A percentile compares a stretch with the other conserved stretches of the same genome.
Conservation (phyloP, 495 filamentous ascomycete genomes). For the Annulohypoxylon maeteangense region DNA sequence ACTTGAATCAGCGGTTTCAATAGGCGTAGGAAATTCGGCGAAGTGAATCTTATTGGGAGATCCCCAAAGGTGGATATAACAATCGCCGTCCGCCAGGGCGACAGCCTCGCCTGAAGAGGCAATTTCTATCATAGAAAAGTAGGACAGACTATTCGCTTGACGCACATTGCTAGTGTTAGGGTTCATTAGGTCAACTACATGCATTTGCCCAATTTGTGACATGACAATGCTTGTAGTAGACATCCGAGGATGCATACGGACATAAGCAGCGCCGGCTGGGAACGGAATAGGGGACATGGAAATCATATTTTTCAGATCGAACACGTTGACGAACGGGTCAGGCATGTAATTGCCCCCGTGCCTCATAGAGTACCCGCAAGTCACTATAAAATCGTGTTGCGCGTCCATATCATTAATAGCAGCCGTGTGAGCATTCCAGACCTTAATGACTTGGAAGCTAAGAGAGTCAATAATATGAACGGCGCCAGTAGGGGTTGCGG, state of each 20-base stretch:
- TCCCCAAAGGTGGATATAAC: conserved; percentile 88
- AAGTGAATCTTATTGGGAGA: conserved; percentile 90
- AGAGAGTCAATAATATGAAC: conserved; percentile 86
- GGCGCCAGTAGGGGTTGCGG: conserved; percentile 83
- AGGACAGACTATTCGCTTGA: conserved; percentile 78
- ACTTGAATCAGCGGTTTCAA: conserved; percentile 60
- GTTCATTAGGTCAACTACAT: conserved; percentile 95
- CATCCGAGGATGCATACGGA: conserved; percentile 94
- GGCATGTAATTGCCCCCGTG: conserved; percentile 68
- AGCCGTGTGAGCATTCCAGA: conserved; percentile 86
- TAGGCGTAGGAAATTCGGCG: conserved; percentile 80
- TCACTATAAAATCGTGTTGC: conserved; percentile 88
- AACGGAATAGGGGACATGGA: conserved; percentile 92
- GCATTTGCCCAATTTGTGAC: conserved; percentile 89
- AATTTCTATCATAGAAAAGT: conserved; percentile 79
- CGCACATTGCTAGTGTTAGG: conserved; percentile 88
- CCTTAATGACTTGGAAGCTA: conserved; percentile 79
- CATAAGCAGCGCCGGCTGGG: conserved; percentile 88
- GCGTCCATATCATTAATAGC: conserved; percentile 95
- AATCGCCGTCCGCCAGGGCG: conserved; percentile 81
- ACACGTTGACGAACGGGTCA: conserved; percentile 92
- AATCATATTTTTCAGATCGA: conserved; percentile 85
- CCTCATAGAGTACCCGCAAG: conserved; percentile 90
- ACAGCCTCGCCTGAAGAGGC: conserved; percentile 91
- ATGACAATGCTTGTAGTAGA: conserved; percentile 91